phyloP scores from a whole-genome alignment of 1,139 yeast species.

The Chernovozyma sophiae-reginae region DNA sequence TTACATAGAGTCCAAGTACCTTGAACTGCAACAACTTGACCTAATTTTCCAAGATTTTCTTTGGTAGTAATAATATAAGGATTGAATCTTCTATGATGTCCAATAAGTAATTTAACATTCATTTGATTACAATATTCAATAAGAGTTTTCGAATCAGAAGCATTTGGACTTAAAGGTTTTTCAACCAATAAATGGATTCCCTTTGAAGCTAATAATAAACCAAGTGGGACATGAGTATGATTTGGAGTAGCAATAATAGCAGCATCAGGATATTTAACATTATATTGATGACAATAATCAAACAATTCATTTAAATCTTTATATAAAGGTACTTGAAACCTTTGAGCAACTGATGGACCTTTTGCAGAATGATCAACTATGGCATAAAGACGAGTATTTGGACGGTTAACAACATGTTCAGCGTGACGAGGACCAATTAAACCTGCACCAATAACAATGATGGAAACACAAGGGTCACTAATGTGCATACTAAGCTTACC shows the following conservation, averaged over 20 bases:
- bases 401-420: conserved; percentile 17
- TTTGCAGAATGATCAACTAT: conserved; percentile 38
- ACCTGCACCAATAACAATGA: conserved; percentile 27
- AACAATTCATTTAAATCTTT: conserved; percentile 26
- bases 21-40: conserved; percentile 34
- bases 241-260: conserved; percentile 44
- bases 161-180: conserved; percentile 38
- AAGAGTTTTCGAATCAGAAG: conserved; percentile 32
- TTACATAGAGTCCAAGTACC: conserved; percentile 41
- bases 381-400: conserved; percentile 16
- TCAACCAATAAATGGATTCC: conserved; percentile 39
- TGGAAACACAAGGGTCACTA: conserved; percentile 11
- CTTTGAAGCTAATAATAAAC: conserved; percentile 29
- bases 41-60: conserved; percentile 25
- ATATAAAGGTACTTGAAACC: conserved; percentile 26
- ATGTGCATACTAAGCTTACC: conserved; percentile 11
- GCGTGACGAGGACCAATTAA: conserved; percentile 32
- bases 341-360: conserved; percentile 33
- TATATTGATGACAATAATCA: conserved; percentile 21
- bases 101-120: conserved; percentile 33
- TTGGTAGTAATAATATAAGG: conserved; percentile 38
- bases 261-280: conserved; percentile 31
- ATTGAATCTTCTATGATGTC: conserved; percentile 44
- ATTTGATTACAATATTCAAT: conserved; percentile 22
- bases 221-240: conserved; percentile 34